phyloP scores from a whole-genome alignment of 768 basidiomycete genomes.

The Mycena indigotica region DNA sequence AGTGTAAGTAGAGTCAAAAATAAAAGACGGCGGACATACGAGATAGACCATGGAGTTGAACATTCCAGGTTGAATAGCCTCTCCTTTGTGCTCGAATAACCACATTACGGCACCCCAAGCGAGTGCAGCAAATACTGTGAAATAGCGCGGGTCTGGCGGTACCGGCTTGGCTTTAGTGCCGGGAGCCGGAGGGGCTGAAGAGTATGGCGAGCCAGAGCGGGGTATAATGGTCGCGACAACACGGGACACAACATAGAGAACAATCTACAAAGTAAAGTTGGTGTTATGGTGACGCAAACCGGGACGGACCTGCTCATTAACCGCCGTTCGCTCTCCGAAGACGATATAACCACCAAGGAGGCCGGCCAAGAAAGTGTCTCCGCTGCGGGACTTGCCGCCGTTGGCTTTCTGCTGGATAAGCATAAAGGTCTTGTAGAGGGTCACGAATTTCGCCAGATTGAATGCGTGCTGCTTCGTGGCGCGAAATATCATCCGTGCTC shows the following conservation, averaged over 20 bases:
- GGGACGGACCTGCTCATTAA: slow-evolving; percentile 83
- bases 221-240: slow-evolving; percentile 92
- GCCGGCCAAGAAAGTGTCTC: slow-evolving; percentile 92
- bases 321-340: slow-evolving; percentile 82
- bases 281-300: no score
- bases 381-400: slow-evolving; percentile 76
- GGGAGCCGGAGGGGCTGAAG: slow-evolving; percentile 42
- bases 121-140: slow-evolving; percentile 83
- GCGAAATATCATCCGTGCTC: slow-evolving; percentile 67
- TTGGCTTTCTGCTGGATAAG: slow-evolving; percentile 81
- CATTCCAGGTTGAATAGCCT: slow-evolving; percentile 96
- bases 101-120: slow-evolving; percentile 98
- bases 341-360: slow-evolving; percentile 88
- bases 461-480: slow-evolving; percentile 90
- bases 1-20: no score
- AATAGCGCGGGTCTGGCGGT: slow-evolving; percentile 83
- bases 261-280: slow-evolving; percentile 86
- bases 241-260: slow-evolving; percentile 92
- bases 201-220: slow-evolving; percentile 62
- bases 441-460: slow-evolving; percentile 92
- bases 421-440: slow-evolving; percentile 86
- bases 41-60: slow-evolving; percentile 95
- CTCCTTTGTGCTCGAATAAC: slow-evolving; percentile 82
- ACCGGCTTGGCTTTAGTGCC: slow-evolving; percentile 60
- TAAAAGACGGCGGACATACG: no score